Base-by-base conservation (phyloP, 306 rosid species). In the Vachellia pachyceras region DNA sequence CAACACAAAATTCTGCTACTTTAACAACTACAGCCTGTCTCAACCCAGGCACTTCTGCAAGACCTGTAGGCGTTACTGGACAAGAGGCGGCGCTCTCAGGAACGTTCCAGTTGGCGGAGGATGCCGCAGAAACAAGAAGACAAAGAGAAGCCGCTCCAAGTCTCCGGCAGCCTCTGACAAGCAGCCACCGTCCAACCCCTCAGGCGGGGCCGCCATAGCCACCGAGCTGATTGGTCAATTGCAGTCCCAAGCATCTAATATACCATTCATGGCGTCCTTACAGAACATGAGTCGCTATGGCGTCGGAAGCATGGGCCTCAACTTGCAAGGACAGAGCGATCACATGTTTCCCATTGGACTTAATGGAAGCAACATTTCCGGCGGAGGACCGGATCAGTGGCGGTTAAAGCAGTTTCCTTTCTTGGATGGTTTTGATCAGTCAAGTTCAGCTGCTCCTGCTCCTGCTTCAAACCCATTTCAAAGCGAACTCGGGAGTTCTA, bases 11-110 rank as follows among this genome's bases (percentile, higher is more conserved):
- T 91, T 91, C 49, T 91, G 97, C 80, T 91, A 91, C 87, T 91
- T 71, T 84, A 91, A 91, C 50, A 92, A 92, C 58, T 90, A 92
- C 82, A 90, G 79, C 77, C 92, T 85, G 77, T 15, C 88, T 22
- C 97, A 92, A 71, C 97, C 94, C 11, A 91, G 97, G 23, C 97
- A 92, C 92, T 92, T 90, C 83, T 92, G 97, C 83, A 92, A 88
- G 91, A 82, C 92, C 0, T 92, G 97, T 9, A 76, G 97, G 36
- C 92, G 97, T 10, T 92, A 92, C 86, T 92, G 97, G 97, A 92
- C 97, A 18, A 85, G 78, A 54, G 94, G 94, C 1, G 97, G 97
- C 3, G 87, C 94, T 29, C 93, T 92, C 5, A 54, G 97, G n/a
- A 92, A 80, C 54, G 94, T 92, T 14, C 97, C 94, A 0, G 97